Conservation (phyloP, 2,329 filamentous ascomycete species). For the Cercospora zeina region DNA sequence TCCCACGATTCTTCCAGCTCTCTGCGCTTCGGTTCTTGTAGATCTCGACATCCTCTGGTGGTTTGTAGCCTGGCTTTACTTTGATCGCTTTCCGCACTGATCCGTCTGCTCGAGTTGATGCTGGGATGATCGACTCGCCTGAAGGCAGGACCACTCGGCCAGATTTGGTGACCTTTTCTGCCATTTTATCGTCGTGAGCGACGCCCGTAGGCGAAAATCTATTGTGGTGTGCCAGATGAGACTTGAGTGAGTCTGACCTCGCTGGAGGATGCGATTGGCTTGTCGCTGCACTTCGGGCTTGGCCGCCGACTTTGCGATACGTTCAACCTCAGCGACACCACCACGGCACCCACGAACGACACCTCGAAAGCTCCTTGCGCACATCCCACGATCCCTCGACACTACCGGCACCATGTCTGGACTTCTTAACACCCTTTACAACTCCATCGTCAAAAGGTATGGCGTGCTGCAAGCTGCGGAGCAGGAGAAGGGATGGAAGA, state of each 20-base stretch:
- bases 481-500: not conserved
- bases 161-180: conserved; percentile 44
- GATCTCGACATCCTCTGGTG: conserved; percentile 90
- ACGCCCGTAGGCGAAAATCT: conserved; percentile 27
- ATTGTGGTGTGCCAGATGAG: conserved; percentile 28
- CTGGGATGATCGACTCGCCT: conserved; percentile 85
- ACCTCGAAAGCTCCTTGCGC: not conserved
- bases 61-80: conserved; percentile 87
- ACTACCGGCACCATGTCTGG: conserved; percentile 54
- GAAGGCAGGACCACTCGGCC: conserved; percentile 69
- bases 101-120: conserved; percentile 82
- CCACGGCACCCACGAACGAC: not conserved
- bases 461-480: not conserved
- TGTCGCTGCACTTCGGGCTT: not conserved
- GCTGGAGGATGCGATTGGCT: conserved; percentile 15
- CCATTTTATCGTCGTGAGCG: conserved; percentile 42
- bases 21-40: conserved; percentile 93
- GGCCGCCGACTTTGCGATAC: not conserved
- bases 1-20: conserved; percentile 74
- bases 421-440: conserved; percentile 59
- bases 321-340: conserved; percentile 7
- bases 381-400: not conserved
- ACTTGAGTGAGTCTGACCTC: conserved; percentile 10
- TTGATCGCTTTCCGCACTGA: conserved; percentile 92
- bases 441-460: conserved; percentile 43